Percentiles rank a stretch among this genome's conserved stretches.
phyloP scores from a whole-genome alignment of 1,284 basidiomycete genomes.

The Cryptococcus sp. region DNA sequence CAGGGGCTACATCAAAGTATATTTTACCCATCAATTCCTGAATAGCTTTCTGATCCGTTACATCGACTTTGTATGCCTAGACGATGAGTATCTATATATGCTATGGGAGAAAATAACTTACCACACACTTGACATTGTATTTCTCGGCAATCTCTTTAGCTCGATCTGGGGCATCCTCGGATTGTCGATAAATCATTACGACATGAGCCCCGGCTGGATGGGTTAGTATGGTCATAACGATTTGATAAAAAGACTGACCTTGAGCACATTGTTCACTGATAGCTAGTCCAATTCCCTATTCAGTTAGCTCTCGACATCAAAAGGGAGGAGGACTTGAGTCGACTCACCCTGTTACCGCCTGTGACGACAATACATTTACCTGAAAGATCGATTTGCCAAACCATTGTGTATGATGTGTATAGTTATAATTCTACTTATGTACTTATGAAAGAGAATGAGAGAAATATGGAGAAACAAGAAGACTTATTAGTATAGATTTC shows the following conservation, averaged over 20 bases:
- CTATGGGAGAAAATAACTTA: background rate
- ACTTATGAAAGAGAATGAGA: no score
- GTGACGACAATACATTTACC: slow-evolving; percentile 34
- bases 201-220: slow-evolving; percentile 30
- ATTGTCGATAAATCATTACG: slow-evolving; percentile 28
- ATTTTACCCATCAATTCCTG: slow-evolving; percentile 20
- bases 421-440: no score
- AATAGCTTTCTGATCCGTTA: slow-evolving; percentile 24
- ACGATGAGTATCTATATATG: background rate
- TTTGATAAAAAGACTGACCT: slow-evolving; percentile 14
- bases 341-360: slow-evolving; percentile 27
- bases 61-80: slow-evolving; percentile 31
- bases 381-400: slow-evolving; percentile 26
- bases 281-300: slow-evolving; percentile 26
- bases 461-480: no score
- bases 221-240: background rate
- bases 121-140: slow-evolving; percentile 25
- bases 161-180: slow-evolving; percentile 23
- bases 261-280: slow-evolving; percentile 30
- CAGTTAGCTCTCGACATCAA: background rate
- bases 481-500: no score
- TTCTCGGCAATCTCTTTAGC: slow-evolving; percentile 29
- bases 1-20: slow-evolving; percentile 29
- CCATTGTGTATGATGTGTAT: slow-evolving; percentile 7
- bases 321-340: background rate